Percentiles rank a stretch among this genome's conserved stretches.
phyloP scores from a whole-genome alignment of 768 basidiomycete species.

The Suillus subluteus region DNA sequence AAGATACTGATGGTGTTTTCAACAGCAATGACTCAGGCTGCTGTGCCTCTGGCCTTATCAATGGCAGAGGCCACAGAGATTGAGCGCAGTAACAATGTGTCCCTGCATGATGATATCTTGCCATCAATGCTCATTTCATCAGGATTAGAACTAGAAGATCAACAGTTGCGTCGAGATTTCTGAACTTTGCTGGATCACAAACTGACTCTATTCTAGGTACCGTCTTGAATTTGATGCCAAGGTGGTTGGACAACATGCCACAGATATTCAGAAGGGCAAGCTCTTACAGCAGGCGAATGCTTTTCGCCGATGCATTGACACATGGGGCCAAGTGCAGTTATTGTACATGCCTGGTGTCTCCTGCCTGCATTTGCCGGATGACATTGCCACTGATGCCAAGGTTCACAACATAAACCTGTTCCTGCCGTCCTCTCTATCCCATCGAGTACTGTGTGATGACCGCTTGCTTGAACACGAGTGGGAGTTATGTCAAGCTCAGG shows the following conservation, averaged over 20 bases:
- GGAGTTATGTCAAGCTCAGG: too few species aligned
- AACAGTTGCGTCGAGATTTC: not conserved
- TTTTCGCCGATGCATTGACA: not conserved
- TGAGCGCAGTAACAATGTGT: not conserved
- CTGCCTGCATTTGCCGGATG: too few species aligned
- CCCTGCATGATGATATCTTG: not conserved
- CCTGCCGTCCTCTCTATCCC: too few species aligned
- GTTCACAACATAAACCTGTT: too few species aligned
- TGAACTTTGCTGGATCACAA: not conserved
- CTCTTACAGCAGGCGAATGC: not conserved
- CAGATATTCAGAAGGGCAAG: conserved; percentile 2
- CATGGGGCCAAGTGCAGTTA: not conserved
- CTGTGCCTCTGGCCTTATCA: too few species aligned
- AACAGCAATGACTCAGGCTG: too few species aligned
- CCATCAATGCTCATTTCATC: not conserved
- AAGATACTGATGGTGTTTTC: too few species aligned
- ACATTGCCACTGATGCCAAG: too few species aligned
- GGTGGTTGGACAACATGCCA: not conserved
- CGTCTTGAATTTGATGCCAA: not conserved
- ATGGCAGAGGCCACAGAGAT: not conserved
- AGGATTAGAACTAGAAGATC: conserved; percentile 1
- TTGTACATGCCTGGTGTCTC: not conserved
- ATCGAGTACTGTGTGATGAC: too few species aligned
- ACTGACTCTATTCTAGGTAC: not conserved
- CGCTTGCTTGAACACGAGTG: too few species aligned